Evolutionary conservation across 129 eudicot species (phyloP).

Genomic region (Cynara cardunculus): DNA sequence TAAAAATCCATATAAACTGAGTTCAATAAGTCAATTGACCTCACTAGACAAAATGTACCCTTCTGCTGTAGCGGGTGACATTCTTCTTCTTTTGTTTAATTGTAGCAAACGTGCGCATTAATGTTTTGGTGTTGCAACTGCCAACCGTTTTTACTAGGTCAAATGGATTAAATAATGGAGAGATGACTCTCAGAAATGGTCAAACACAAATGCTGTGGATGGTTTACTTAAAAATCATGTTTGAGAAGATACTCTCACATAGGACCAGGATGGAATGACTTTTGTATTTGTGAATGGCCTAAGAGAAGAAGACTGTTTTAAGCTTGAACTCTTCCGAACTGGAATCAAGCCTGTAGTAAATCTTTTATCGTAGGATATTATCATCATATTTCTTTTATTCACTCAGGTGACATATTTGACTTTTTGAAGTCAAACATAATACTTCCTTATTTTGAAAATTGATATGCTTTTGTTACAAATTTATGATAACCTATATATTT

Average conservation of each 20-base stretch:
- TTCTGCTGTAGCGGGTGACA: neutral
- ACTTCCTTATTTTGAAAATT: neutral
- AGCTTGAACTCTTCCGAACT: no score
- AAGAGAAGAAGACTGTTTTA: no score
- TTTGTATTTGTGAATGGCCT: neutral
- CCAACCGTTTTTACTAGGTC: neutral
- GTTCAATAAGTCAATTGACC: neutral
- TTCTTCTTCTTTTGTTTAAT: neutral
- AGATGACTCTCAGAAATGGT: conserved; percentile 7
- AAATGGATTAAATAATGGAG: neutral
- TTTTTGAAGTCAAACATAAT: conserved; percentile 3
- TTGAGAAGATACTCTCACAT: neutral
- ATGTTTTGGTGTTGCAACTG: conserved; percentile 4
- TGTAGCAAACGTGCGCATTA: neutral
- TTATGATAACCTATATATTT: neutral
- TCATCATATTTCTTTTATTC: neutral
- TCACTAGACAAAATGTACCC: neutral
- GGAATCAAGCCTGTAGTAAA: no score
- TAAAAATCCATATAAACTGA: neutral
- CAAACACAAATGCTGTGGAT: neutral
- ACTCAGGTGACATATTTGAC: neutral
- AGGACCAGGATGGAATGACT: conserved; percentile 10
- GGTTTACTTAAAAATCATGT: neutral
- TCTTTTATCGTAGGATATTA: conserved; percentile 4
- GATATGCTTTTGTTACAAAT: neutral